These are phyloP conservation scores for Rubroboletus pulcherrimus DNA, from an alignment of 768 basidiomycete genomes.

Conservation along the genomic window DNA sequence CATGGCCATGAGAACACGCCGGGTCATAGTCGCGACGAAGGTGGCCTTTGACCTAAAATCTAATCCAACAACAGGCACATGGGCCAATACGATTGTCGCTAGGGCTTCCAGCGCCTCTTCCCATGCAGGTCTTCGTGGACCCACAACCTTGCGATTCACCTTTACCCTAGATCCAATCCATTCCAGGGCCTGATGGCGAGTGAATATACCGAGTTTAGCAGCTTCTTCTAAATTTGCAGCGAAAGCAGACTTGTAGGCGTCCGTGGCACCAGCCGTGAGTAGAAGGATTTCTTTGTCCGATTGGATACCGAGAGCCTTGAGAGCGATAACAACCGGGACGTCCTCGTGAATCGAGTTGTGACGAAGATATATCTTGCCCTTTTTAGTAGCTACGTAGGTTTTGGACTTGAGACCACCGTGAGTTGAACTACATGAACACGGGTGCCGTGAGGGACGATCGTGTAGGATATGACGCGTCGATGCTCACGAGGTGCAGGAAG, in stretches of 20 bases:
- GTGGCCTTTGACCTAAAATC: constrained; percentile 94
- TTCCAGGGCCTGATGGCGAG: constrained; percentile 89
- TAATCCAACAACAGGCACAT: constrained; percentile 85
- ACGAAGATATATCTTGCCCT: constrained; percentile 90
- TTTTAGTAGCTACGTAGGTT: constrained; percentile 95
- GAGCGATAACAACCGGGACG: constrained; percentile 91
- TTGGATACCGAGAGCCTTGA: constrained; percentile 94
- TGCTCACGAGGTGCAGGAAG: constrained; percentile 92
- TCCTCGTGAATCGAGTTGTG: constrained; percentile 98
- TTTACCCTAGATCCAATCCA: constrained; percentile 94
- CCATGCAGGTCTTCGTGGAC: constrained; percentile 81
- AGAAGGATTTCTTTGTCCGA: constrained; percentile 98
- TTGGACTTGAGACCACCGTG: constrained; percentile 91
- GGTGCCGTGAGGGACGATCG: constrained; percentile 8
- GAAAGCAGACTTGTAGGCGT: constrained; percentile 82
- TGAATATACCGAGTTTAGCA: constrained; percentile 86
- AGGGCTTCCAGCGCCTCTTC: constrained; percentile 96
- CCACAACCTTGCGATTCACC: constrained; percentile 73
- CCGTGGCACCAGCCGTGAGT: constrained; percentile 87
- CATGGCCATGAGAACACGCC: constrained; percentile 94
- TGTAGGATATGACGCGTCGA: not conserved
- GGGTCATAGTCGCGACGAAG: constrained; percentile 96
- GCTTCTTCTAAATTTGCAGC: constrained; percentile 93
- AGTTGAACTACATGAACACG: constrained; percentile 51
- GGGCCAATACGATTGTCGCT: constrained; percentile 96